Evolutionary conservation across 2,329 filamentous ascomycete genomes (phyloP), one percentile per base, ranked within the genome.

Genomic region (Myriosclerotinia scirpicola): DNA sequence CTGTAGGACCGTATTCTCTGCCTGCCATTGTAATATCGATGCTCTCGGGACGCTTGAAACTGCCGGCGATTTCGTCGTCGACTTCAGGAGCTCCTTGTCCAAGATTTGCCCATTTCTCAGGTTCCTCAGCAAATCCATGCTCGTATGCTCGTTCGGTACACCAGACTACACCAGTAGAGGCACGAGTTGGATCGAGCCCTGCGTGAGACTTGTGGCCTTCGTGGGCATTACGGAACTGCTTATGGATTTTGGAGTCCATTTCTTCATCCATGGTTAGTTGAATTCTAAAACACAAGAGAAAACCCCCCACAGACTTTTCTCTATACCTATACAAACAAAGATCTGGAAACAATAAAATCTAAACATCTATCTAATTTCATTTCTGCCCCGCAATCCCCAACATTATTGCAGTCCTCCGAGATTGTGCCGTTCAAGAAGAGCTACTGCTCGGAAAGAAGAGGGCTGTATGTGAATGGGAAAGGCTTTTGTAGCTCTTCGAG

Each of bases 161-260:
- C 94, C 94, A 97, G 70, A 97, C 91, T 5, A 97, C 94, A 79
- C 94, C 94, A 17, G 94, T 98, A 20, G 91, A 96, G 54, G 92
- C 90, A 78, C 93, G 87, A 69, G 88, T 90, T 65, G 92, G 90
- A 76, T 97, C 93, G 71, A 97, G 89, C 73, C 93, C 94, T 68
- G 93, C 92, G 78, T 97, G 93, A 58, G 92, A 90, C 77, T 91
- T 88, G 81, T 96, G 93, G 67, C 93, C 93, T 79, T 95, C 92
- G 79, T 97, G 93, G 71, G 92, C 91, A 76, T 88, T 87, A 74
- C 93, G 90, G 81, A 97, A 97, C 77, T 96, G 90, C 70, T 90
- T 87, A 79, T 97, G 93, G 76, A 93, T 90, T 77, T 90, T 90
- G 74, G 92, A 96, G 75, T 85, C 87, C 71, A 88, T 84, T 81